Conservation (phyloP, 306 rosid species). For the Glycine tomentella region DNA sequence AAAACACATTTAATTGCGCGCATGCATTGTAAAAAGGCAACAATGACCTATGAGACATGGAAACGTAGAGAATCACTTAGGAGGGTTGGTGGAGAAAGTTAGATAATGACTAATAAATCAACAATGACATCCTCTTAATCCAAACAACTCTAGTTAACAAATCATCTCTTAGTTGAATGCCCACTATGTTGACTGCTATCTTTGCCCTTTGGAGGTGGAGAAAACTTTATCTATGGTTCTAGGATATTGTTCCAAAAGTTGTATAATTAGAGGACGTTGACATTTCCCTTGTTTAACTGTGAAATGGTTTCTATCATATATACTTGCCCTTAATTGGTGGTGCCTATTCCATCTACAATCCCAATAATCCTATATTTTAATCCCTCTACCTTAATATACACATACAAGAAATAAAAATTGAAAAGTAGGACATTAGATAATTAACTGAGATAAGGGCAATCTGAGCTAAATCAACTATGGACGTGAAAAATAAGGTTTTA, state of each 20-base stretch:
- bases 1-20: background rate
- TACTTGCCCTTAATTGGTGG: background rate
- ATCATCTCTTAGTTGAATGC: conserved; percentile 42
- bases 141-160: background rate
- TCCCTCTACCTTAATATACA: background rate
- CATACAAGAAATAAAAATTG: background rate
- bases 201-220: conserved; percentile 45
- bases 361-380: background rate
- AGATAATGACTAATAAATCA: conserved; percentile 17
- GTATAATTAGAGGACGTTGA: background rate
- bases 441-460: background rate
- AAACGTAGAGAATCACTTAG: conserved; percentile 33
- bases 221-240: conserved; percentile 30
- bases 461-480: background rate
- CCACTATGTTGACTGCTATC: conserved; percentile 41
- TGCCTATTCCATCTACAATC: conserved; percentile 2
- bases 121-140: conserved; percentile 26
- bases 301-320: conserved; percentile 15
- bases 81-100: conserved; percentile 14
- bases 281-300: conserved; percentile 3
- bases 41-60: background rate
- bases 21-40: conserved; percentile 1
- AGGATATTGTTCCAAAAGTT: background rate
- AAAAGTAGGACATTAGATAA: background rate
- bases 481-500: background rate